Percentiles rank a stretch among this genome's conserved stretches.
Conservation (phyloP, 495 filamentous ascomycete species). For the Acidiella bohemica region DNA sequence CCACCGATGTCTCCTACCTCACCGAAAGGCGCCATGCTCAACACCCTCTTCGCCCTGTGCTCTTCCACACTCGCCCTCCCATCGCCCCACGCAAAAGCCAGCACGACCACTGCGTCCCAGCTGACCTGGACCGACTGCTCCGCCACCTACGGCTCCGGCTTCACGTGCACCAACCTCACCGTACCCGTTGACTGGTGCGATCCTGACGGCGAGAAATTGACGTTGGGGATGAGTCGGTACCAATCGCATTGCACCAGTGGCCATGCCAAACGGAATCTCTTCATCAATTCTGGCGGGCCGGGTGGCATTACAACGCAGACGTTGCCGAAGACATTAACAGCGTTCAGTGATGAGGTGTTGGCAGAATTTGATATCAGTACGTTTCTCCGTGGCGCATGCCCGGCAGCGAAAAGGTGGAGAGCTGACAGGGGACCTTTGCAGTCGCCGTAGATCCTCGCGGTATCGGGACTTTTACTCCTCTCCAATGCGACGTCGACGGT, state of each 20-base stretch:
- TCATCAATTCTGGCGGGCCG: neutral
- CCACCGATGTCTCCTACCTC: too few species aligned
- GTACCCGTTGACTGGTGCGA: neutral
- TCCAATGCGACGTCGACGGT: slow-evolving; percentile 1
- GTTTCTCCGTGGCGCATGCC: neutral
- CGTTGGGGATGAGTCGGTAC: neutral
- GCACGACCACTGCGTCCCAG: too few species aligned
- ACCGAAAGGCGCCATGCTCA: too few species aligned
- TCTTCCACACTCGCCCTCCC: too few species aligned
- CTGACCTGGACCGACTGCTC: neutral
- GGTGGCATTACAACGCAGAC: neutral
- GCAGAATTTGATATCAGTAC: neutral
- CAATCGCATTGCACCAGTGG: neutral
- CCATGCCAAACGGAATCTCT: neutral
- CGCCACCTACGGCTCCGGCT: neutral
- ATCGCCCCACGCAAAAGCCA: too few species aligned
- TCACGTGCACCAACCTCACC: neutral
- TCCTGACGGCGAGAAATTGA: neutral
- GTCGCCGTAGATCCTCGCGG: slow-evolving; percentile 1
- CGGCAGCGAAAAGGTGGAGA: neutral
- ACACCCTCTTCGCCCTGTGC: too few species aligned
- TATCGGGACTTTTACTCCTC: neutral
- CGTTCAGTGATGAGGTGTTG: neutral
- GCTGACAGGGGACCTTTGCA: neutral
- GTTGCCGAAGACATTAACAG: neutral